Evolutionary conservation across 176 grass and related monocot species (phyloP).

Genomic region (Pontederia crassipes): DNA sequence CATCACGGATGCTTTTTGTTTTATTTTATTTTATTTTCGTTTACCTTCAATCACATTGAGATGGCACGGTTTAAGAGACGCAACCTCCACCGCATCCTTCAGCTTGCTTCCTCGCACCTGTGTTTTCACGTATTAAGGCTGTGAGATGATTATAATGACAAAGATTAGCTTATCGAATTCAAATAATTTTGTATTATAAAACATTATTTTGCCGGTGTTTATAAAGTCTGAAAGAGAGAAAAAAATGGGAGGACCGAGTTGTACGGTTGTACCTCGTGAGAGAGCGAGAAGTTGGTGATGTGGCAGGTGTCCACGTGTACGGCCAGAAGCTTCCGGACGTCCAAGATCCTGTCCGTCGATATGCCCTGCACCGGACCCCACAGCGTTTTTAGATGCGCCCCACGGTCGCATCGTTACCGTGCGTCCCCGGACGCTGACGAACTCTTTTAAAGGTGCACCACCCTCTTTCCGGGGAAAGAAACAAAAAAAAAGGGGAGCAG

Average conservation of each 20-base stretch:
- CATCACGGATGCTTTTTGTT: no score
- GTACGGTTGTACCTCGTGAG: slow-evolving; percentile 94
- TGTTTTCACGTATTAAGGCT: not conserved
- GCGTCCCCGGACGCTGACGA: no score
- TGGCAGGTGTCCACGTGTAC: slow-evolving; percentile 91
- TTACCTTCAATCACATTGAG: slow-evolving; percentile 77
- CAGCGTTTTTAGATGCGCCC: not conserved
- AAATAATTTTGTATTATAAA: no score
- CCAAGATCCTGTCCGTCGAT: slow-evolving; percentile 80
- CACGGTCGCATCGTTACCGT: not conserved
- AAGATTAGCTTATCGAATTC: no score
- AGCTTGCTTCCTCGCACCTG: slow-evolving; percentile 59
- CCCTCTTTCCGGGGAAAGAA: no score
- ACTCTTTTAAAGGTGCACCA: no score
- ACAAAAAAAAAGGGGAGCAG: no score
- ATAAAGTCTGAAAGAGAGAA: no score
- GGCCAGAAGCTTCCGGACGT: slow-evolving; percentile 60
- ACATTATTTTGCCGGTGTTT: no score
- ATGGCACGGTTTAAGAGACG: slow-evolving; percentile 63
- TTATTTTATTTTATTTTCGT: no score
- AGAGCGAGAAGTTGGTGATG: slow-evolving; percentile 71
- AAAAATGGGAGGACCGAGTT: no score
- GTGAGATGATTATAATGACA: no score
- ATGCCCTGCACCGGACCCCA: slow-evolving; percentile 38
- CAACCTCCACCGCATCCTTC: slow-evolving; percentile 73